Evolutionary conservation across 2,329 filamentous ascomycete species (phyloP).

Genomic region (Pyrenophora tritici-repentis): DNA sequence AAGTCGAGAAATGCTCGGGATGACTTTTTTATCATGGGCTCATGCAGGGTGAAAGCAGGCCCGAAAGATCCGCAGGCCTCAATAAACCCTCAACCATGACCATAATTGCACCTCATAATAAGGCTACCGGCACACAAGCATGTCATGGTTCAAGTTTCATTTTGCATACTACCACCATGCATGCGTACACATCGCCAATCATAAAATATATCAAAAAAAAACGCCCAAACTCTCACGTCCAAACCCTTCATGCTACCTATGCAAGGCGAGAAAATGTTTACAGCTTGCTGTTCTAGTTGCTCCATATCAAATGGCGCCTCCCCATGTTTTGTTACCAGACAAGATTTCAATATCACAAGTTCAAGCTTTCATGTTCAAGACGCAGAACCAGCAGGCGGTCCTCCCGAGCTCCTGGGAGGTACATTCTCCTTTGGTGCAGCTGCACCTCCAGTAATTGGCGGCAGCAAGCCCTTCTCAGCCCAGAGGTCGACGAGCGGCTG

Average conservation of each 20-base stretch:
- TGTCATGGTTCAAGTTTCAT: constrained; percentile 2
- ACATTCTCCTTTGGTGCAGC: constrained; percentile 26
- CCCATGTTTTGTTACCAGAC: background rate
- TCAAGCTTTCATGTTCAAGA: constrained; percentile 1
- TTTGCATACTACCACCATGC: constrained; percentile 8
- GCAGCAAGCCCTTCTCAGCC: constrained; percentile 86
- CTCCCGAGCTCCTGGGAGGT: constrained; percentile 23
- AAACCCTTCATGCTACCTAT: constrained; percentile 10
- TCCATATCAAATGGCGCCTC: constrained; percentile 17
- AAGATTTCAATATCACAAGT: background rate
- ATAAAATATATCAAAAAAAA: constrained; percentile 10
- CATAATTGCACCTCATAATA: no score
- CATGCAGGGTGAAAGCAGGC: background rate
- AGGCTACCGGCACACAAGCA: background rate
- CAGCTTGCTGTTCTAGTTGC: constrained; percentile 7
- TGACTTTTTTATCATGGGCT: background rate
- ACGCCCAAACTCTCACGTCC: constrained; percentile 12
- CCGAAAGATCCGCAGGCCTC: background rate
- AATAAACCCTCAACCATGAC: no score
- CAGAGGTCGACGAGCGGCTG: constrained; percentile 91
- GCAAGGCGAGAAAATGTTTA: constrained; percentile 16
- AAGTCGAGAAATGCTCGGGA: no score
- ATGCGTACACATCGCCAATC: constrained; percentile 7
- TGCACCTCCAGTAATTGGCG: constrained; percentile 41
- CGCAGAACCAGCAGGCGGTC: constrained; percentile 24